Percentiles rank a stretch among this genome's conserved stretches.
Evolutionary conservation across 176 grass and related monocot species (phyloP).

Genomic region (Ananas comosus): DNA sequence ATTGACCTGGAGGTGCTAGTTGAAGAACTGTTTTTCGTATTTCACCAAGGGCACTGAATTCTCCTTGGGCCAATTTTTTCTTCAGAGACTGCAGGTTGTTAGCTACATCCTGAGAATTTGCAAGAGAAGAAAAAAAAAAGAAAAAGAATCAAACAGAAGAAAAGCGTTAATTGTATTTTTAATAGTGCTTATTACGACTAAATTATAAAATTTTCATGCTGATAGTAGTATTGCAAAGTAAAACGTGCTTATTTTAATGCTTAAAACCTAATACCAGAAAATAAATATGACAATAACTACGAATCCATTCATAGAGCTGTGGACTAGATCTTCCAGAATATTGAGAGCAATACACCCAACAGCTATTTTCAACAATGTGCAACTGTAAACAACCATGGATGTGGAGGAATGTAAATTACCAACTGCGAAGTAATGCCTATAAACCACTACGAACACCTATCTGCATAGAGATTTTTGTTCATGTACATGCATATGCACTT

Average conservation of each 20-base stretch:
- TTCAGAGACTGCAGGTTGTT: conserved; percentile 56
- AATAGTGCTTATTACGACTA: neutral
- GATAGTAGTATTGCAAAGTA: neutral
- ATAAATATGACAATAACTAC: neutral
- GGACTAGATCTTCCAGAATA: neutral
- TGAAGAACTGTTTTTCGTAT: conserved; percentile 64
- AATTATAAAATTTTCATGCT: neutral
- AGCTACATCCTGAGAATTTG: conserved; percentile 54
- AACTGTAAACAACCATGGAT: neutral
- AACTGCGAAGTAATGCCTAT: neutral
- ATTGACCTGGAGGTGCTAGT: conserved; percentile 44
- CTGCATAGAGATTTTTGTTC: too few species aligned
- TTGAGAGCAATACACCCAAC: neutral
- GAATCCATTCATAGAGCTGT: neutral
- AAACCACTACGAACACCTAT: too few species aligned
- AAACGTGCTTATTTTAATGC: neutral
- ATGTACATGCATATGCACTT: too few species aligned
- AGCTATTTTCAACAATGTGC: neutral
- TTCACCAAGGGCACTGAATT: conserved; percentile 64
- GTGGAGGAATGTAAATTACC: neutral
- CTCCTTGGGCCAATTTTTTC: conserved; percentile 44
- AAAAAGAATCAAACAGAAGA: neutral
- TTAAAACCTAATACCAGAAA: neutral
- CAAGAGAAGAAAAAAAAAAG: conserved; percentile 7
- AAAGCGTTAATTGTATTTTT: neutral